Evolutionary conservation across 306 rosid species (phyloP).

Genomic region (Betula pendula): DNA sequence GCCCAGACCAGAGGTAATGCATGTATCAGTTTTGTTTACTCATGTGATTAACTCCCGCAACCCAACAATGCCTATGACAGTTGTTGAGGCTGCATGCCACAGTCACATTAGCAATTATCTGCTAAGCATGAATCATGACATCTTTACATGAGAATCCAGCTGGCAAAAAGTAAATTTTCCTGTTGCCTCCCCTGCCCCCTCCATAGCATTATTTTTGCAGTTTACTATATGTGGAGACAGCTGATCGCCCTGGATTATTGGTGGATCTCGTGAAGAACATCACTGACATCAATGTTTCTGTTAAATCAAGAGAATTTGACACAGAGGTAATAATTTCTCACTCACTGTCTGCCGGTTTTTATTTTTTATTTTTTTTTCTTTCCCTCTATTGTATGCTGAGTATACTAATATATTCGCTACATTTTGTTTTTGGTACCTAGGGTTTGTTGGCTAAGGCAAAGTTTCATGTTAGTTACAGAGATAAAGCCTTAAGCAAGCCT

Average conservation of each 20-base stretch:
- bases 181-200: conserved; percentile 4
- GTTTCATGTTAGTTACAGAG: conserved; percentile 86
- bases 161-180: conserved; percentile 9
- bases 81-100: background rate
- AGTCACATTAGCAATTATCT: background rate
- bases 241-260: conserved; percentile 77
- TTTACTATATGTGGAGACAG: conserved; percentile 73
- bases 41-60: conserved; percentile 9
- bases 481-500: conserved; percentile 65
- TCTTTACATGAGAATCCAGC: background rate
- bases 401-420: conserved; percentile 10
- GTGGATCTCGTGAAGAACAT: conserved; percentile 82
- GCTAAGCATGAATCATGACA: background rate
- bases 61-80: background rate
- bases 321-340: conserved; percentile 60
- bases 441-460: conserved; percentile 91
- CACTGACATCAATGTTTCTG: conserved; percentile 63
- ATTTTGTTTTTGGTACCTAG: conserved; percentile 36
- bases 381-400: background rate
- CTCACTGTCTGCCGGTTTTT: background rate
- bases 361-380: background rate
- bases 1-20: conserved; percentile 73
- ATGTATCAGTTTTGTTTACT: conserved; percentile 14
- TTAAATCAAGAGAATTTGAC: conserved; percentile 85
- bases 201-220: conserved; percentile 38